phyloP scores from a whole-genome alignment of 345 rosid species.

The Populus ilicifolia region DNA sequence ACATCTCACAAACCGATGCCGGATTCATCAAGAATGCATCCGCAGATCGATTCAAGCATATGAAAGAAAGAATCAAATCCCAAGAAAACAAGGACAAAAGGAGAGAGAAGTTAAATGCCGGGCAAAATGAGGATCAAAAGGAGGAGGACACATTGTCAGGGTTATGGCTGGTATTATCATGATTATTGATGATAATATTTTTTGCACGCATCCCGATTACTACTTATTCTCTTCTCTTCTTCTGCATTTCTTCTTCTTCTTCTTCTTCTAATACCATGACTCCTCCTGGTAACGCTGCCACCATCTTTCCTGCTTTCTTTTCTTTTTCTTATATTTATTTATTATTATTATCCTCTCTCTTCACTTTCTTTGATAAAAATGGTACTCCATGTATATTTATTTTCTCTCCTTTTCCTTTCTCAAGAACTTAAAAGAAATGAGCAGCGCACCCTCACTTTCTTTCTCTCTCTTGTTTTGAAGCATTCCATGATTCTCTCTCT shows the following conservation, averaged over 20 bases:
- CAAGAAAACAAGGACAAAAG: background rate
- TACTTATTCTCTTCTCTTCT: constrained; percentile 6
- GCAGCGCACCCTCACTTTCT: background rate
- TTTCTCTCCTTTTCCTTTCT: background rate
- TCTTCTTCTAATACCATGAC: background rate
- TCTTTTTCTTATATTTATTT: background rate
- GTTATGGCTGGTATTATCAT: background rate
- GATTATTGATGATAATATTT: constrained; percentile 31
- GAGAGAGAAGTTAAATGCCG: constrained; percentile 29
- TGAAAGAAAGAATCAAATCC: background rate
- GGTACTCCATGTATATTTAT: background rate
- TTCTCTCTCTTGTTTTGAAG: background rate
- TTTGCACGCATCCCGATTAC: constrained; percentile 56
- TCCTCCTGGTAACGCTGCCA: background rate
- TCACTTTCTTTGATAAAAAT: background rate
- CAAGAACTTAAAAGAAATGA: constrained; percentile 1
- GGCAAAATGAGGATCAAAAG: constrained; percentile 67
- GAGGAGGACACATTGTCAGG: background rate
- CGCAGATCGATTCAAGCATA: constrained; percentile 33
- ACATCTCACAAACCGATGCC: constrained; percentile 29
- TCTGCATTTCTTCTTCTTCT: background rate
- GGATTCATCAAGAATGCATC: constrained; percentile 40
- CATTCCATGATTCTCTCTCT: background rate
- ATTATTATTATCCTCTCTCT: background rate
- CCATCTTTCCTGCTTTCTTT: constrained; percentile 9